These are phyloP conservation scores for Fusarium newnesense DNA, from an alignment of 2,329 filamentous ascomycete species.

Conservation along the genomic window DNA sequence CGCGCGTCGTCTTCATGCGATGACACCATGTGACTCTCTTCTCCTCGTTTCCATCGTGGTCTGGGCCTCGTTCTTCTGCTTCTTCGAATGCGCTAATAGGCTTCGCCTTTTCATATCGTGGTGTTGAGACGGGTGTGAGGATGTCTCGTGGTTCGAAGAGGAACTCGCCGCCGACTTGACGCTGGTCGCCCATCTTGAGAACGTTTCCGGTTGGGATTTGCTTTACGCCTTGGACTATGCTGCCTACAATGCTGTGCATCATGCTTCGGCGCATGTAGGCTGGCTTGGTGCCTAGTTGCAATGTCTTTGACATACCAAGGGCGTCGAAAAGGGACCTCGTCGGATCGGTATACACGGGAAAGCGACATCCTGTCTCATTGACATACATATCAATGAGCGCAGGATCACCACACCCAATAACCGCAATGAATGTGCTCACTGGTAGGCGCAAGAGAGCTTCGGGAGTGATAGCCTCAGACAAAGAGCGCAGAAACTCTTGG, in stretches of 20 bases:
- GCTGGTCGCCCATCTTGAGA: slow-evolving; percentile 71
- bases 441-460: slow-evolving; percentile 61
- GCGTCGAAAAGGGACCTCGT: slow-evolving; percentile 71
- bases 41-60: slow-evolving; percentile 51
- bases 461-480: slow-evolving; percentile 68
- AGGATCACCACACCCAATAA: slow-evolving; percentile 79
- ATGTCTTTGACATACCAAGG: slow-evolving; percentile 75
- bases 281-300: slow-evolving; percentile 68
- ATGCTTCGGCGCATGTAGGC: slow-evolving; percentile 71
- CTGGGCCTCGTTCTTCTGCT: slow-evolving; percentile 1
- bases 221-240: slow-evolving; percentile 69
- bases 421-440: slow-evolving; percentile 69
- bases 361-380: slow-evolving; percentile 70
- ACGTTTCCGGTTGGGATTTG: slow-evolving; percentile 67
- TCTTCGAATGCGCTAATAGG: slow-evolving; percentile 36
- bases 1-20: slow-evolving; percentile 81
- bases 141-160: slow-evolving; percentile 71
- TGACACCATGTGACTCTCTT: slow-evolving; percentile 82
- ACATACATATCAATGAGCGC: slow-evolving; percentile 75
- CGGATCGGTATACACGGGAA: slow-evolving; percentile 82
- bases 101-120: slow-evolving; percentile 49
- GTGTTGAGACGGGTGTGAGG: slow-evolving; percentile 57
- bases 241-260: slow-evolving; percentile 59
- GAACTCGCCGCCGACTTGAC: slow-evolving; percentile 81
- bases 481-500: slow-evolving; percentile 75